Evolutionary conservation across 2,329 filamentous ascomycete species (phyloP), one percentile per base, ranked within the genome.

Genomic region (Paecilomyces sp.): DNA sequence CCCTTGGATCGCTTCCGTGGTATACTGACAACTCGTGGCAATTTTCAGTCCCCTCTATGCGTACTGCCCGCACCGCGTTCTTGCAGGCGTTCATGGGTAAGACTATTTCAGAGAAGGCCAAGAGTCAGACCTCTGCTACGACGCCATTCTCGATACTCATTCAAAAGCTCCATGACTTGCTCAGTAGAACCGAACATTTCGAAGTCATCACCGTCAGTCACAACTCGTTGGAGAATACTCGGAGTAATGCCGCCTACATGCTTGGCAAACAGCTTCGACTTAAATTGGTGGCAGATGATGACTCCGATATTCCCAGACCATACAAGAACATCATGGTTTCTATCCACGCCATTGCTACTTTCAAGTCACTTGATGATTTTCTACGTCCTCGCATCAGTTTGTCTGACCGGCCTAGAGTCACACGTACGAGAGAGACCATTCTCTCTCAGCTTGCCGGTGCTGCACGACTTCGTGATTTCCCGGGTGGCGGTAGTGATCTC

Each of bases 301-400:
- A 92, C 54, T 93, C 92, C 0, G 90, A 94, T 55, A 94, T 99
- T 61, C 94, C 94, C 18, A 84, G 87, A 36, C 82, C 88, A 0
- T 97, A 96, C 71, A 85, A 90, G 24, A 96, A 93, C 66, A 95
- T 99, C 63, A 97, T 97, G 89, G 94, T 99, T 0, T 96, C 92
- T 0, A 99, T 99, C 60, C 94, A 99, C 73, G 94, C 94, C 15
- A 97, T 99, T 69, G 93, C 94, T 2, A 97, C 92, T 0, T 97
- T 99, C 80, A 97, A 97, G 74, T 90, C 93, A 0, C 79, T 99
- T 25, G 94, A 97, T 70, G 94, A 99, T 71, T 99, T 97, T 73
- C 81, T 99, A 52, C 88, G 94, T 41, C 94, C 94, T 7, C 85
- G 93, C 62, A 96, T 99, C 61, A 91, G 83, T 67, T 74, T 94